Evolutionary conservation across 73 alveolate species (phyloP), one percentile per base, ranked within the genome.

Genomic region (Urostyla sp.): DNA sequence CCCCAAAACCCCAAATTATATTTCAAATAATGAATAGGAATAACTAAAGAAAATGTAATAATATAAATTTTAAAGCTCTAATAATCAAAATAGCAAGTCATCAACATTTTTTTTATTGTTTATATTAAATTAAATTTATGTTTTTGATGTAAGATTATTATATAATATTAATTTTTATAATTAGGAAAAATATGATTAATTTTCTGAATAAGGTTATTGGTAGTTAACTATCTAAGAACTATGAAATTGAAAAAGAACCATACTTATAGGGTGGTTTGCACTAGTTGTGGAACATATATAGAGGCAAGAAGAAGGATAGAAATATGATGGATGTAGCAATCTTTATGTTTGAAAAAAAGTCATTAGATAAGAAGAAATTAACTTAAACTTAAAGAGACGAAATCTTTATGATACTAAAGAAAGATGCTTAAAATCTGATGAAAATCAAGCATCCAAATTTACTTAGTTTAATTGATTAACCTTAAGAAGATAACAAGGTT

Each of bases 181-280:
- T 20, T 50, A 13, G n/a, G 27, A 56, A 23, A 69, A 69, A 46
- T 67, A 31, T 69, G 38, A 69, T 46, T 59, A 69, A 69, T 48
- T 32, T 69, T 5, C 31, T 69, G 28, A 69, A 32, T 16, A 69
- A 69, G 37, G 55, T 69, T 11, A 92, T 94, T 96, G 99, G 99
- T 46, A 87, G 95, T 74, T 87, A 91, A 48, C 90, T 94, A 28
- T 84, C 94, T 46, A 76, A 92, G 48, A 88, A 94, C 76, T 94
- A 94, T 60, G 94, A 94, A 10, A 88, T 94, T 28, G 98, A 92
- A 24, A 91, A 93, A 88, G 94, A 94, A 11, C 96, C 97, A 26
- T 72, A 67, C 35, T 51, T 90, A 38, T 80, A 73, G 34, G 97
- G 97, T 16, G 99, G 99, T 10, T 73, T 90, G 37, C 61, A 87